Evolutionary conservation across 176 grass and related monocot species (phyloP).

Genomic region (Musa schizocarpa): DNA sequence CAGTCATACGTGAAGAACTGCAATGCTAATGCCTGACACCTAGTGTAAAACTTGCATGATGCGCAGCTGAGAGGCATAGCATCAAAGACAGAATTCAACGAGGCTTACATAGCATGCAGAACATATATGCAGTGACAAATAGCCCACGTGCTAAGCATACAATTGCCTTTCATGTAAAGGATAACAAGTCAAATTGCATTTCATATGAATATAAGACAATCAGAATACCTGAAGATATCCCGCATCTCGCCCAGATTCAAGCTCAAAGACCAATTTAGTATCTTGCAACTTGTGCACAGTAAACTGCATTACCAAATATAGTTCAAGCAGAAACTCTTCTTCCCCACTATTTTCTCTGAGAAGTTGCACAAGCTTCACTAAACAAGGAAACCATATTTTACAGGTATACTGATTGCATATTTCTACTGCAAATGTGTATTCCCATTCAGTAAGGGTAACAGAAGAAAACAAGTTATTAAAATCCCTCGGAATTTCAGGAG

Average conservation of each 20-base stretch:
- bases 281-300: constrained; percentile 65
- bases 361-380: constrained; percentile 63
- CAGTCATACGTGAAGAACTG: no score
- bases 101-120: no score
- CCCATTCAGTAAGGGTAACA: constrained; percentile 51
- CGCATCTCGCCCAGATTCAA: constrained; percentile 44
- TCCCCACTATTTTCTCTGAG: constrained; percentile 33
- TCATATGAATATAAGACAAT: neutral
- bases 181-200: neutral
- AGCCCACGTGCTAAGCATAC: neutral
- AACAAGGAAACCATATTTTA: constrained; percentile 86
- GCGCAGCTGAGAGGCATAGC: no score
- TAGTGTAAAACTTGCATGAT: no score
- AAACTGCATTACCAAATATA: constrained; percentile 54
- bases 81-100: no score
- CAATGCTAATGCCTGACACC: no score
- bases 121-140: neutral
- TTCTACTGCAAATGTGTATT: constrained; percentile 59
- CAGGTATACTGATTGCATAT: constrained; percentile 56
- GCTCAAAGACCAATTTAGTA: constrained; percentile 68
- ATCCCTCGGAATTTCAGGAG: constrained; percentile 18
- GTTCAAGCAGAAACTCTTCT: constrained; percentile 29
- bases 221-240: constrained; percentile 60
- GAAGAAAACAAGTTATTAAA: constrained; percentile 12
- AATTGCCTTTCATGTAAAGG: neutral